Evolutionary conservation across 1,284 basidiomycete genomes (phyloP), one percentile per base, ranked within the genome.

Genomic region (Stereum hirsutum): DNA sequence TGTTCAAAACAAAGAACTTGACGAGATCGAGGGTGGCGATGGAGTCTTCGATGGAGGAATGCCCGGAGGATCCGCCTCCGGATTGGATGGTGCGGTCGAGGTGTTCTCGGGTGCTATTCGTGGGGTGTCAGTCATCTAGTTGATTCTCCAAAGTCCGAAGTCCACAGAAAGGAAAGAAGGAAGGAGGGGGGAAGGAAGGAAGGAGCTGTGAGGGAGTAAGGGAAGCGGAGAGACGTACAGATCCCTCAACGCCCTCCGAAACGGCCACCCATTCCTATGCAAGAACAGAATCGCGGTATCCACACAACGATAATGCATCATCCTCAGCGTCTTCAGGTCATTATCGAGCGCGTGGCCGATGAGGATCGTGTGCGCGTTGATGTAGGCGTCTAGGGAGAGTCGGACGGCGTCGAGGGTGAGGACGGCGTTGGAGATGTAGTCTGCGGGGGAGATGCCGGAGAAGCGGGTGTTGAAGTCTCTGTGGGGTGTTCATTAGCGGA

Each of bases 401-500:
- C 88, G 77, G 39, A 91, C 74, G 1, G 77, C 69, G 2, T 69
- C 56, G 1, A 95, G 72, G 24, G 86, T 72, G 42, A 88, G 67
- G 0, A 74, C 59, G 0, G 89, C 86, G 11, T 68, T 71, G 17
- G 64, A 60, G 2, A 63, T 60, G 46, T 86, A 69, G 11, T 73
- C 68, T 43, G 81, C 76, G 19, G 69, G 58, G 0, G 74, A 82
- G 40, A 97, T 75, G 11, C 93, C 93, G 6, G 90, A 94, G 57
- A 94, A 97, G 21, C 88, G 78, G 5, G 90, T 91, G 55, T 92
- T 94, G 55, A 81, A 81, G 58, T 96, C 93, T 45, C 90, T 93
- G 53, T 11, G 23, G 6, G 45, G 28, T 17, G n/a, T n/a, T n/a
- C n/a, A n/a, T n/a, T n/a, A n/a, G n/a, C n/a, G 14, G 33, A 35